phyloP scores from a whole-genome alignment of 805 yeast genomes.

The Groenewaldozyma salmanticensis region DNA sequence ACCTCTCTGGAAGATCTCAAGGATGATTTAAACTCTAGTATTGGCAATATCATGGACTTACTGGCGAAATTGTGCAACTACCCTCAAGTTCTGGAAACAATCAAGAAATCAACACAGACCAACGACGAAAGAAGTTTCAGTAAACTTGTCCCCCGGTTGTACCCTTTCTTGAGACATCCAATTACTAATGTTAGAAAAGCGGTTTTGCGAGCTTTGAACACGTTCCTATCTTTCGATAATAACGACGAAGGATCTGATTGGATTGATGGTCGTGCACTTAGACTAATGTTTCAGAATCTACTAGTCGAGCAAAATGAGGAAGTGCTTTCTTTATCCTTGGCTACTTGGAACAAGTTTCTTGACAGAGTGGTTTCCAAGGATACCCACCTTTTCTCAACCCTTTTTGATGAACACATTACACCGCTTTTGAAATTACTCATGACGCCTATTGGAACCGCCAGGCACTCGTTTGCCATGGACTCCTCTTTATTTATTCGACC shows the following conservation, averaged over 20 bases:
- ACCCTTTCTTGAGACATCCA: constrained; percentile 89
- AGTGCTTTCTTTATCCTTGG: constrained; percentile 52
- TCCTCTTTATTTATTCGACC: constrained; percentile 67
- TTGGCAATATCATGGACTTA: constrained; percentile 92
- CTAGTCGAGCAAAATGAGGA: constrained; percentile 79
- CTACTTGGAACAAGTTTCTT: constrained; percentile 51
- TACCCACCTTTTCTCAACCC: constrained; percentile 35
- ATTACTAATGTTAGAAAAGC: constrained; percentile 85
- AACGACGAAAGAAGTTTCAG: constrained; percentile 51
- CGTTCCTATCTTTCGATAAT: constrained; percentile 48
- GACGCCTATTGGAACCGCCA: constrained; percentile 93
- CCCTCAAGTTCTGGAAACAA: constrained; percentile 60
- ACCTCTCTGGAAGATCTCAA: constrained; percentile 70
- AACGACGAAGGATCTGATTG: constrained; percentile 43
- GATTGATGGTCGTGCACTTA: constrained; percentile 64
- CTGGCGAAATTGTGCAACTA: constrained; percentile 80
- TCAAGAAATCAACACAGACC: constrained; percentile 45
- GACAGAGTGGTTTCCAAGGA: constrained; percentile 18
- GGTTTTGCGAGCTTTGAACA: constrained; percentile 67
- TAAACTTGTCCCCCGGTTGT: constrained; percentile 75
- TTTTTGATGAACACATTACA: constrained; percentile 46
- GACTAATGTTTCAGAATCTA: constrained; percentile 78
- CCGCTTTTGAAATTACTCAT: constrained; percentile 59
- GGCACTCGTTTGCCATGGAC: constrained; percentile 81
- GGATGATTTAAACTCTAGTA: constrained; percentile 90